Conservation (phyloP, 306 rosid species). For the Vachellia collinsii region DNA sequence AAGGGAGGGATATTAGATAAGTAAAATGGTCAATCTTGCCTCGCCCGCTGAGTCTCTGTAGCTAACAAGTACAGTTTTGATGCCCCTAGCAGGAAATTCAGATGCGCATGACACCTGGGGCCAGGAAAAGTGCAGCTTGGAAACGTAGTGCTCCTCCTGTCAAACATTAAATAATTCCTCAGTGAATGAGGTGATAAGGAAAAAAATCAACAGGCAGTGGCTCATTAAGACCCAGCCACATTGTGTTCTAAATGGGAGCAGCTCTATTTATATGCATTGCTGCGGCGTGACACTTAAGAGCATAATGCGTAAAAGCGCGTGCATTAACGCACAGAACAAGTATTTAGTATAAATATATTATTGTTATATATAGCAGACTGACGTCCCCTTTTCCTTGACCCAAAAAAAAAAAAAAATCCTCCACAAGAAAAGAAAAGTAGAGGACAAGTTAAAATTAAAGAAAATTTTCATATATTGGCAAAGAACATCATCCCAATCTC, state of each 20-base stretch:
- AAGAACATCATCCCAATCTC: constrained; percentile 10
- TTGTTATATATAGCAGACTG: neutral
- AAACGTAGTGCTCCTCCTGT: constrained; percentile 87
- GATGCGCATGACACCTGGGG: constrained; percentile 81
- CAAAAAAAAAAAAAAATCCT: neutral
- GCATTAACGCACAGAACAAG: neutral
- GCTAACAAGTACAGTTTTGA: constrained; percentile 65
- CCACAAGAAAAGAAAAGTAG: neutral
- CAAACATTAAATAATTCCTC: constrained; percentile 25
- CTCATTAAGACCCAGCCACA: neutral
- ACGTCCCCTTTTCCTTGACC: neutral
- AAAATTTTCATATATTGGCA: neutral
- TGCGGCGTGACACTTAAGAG: neutral
- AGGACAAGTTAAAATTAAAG: constrained; percentile 1
- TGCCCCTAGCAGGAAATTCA: constrained; percentile 78
- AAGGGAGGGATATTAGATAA: neutral
- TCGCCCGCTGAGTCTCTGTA: constrained; percentile 62
- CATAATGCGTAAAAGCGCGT: neutral
- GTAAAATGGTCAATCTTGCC: constrained; percentile 44
- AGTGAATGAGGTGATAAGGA: neutral
- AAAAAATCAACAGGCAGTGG: constrained; percentile 5
- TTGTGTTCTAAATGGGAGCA: neutral
- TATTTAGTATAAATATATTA: neutral
- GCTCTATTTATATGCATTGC: neutral
- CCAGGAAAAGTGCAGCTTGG: constrained; percentile 80